Evolutionary conservation across 1,139 yeast species (phyloP), one percentile per base, ranked within the genome.

Genomic region (Williopsis jadinii): DNA sequence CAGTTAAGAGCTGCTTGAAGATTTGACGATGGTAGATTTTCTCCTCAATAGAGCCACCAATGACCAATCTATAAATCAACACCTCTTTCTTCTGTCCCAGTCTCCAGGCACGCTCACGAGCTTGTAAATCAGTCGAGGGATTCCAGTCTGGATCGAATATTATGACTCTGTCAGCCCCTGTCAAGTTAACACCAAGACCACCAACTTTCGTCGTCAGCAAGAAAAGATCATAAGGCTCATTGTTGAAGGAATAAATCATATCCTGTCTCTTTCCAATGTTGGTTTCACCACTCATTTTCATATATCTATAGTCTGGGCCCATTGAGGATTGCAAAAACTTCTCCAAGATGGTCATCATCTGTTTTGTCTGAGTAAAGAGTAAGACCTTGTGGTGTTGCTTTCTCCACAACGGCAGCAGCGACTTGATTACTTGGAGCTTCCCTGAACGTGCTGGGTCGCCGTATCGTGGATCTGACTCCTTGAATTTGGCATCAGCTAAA

Each of bases 61-160:
- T 85, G 88, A 92, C 87, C 35, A 92, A 65, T 43, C 98, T 67
- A 54, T 90, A 94, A 32, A 92, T 90, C 3, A 90, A 79, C n/a
- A 92, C 97, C 53, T 90, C 96, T 49, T 80, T 79, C 58, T 84
- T 90, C 58, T 92, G 98, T 0, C 98, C 98, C 47, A 92, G 71
- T 51, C 98, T 70, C 98, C 98, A 92, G 0, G 97, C 97, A 39
- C 98, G 66, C 61, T 92, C 98, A 48, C 98, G 68, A 0, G 98
- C 98, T 61, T 92, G 98, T 49, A 92, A 75, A 66, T 92, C 98
- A 0, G 97, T 92, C 0, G 97, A 87, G 0, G 98, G 98, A 56
- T 92, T 92, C 98, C 98, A 92, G 60, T 92, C 98, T 0, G 98
- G 98, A 56, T 92, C 98, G 59, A 73, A 92, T 13, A 92, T 92